phyloP scores from a whole-genome alignment of 2,329 filamentous ascomycete species.

The Fusarium sp. region DNA sequence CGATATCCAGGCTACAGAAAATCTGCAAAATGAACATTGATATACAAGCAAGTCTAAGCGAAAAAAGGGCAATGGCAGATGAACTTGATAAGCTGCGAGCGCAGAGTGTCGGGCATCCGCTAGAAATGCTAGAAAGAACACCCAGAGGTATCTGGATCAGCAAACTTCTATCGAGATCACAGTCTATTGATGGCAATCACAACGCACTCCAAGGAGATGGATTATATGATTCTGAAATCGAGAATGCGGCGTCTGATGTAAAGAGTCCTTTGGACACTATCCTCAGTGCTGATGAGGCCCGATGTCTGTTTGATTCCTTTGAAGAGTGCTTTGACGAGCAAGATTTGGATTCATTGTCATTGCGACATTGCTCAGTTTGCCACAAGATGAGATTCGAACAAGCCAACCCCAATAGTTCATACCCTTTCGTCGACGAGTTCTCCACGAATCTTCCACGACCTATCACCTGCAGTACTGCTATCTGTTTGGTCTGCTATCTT shows the following conservation, averaged over 20 bases:
- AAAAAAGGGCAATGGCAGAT: background rate
- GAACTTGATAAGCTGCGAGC: background rate
- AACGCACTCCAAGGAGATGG: too few relatives aligned
- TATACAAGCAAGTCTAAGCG: background rate
- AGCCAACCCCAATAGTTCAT: background rate
- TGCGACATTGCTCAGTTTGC: background rate
- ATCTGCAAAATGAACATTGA: background rate
- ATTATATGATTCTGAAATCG: too few relatives aligned
- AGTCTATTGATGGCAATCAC: accelerated
- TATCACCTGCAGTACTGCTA: background rate
- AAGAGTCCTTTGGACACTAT: background rate
- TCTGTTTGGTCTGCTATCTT: background rate
- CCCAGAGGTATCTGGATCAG: background rate
- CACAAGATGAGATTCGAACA: background rate
- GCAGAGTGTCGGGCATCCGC: background rate
- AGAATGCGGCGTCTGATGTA: background rate
- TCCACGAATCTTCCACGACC: background rate
- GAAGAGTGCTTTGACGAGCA: background rate
- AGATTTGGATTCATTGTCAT: background rate
- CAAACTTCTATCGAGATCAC: background rate
- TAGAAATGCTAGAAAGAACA: background rate
- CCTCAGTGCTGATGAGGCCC: background rate
- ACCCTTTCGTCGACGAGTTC: background rate
- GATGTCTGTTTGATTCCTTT: background rate
- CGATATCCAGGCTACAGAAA: background rate